phyloP scores from a whole-genome alignment of 805 yeast genomes.

The Grigorovia humatica region DNA sequence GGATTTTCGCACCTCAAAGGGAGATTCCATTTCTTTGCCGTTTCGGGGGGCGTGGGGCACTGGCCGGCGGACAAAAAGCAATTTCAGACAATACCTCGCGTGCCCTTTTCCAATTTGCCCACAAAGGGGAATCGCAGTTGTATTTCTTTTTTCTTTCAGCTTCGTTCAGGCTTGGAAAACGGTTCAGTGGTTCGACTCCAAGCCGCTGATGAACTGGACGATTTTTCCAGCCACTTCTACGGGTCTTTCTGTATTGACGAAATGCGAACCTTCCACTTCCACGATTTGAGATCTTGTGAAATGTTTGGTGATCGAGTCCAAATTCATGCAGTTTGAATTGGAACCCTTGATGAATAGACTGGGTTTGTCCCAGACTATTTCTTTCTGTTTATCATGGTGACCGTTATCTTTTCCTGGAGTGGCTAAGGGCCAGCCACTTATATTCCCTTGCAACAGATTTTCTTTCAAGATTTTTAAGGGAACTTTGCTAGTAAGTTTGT shows the following conservation, averaged over 20 bases:
- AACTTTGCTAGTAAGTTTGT: constrained; percentile 32
- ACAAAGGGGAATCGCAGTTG: not conserved
- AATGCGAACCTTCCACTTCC: constrained; percentile 68
- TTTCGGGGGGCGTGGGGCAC: not conserved
- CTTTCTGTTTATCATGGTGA: not conserved
- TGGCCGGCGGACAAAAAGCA: not conserved
- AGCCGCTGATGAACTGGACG: constrained; percentile 42
- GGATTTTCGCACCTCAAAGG: not conserved
- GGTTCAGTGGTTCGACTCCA: not conserved
- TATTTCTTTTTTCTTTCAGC: not conserved
- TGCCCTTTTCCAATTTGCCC: not conserved
- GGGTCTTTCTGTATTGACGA: constrained; percentile 87
- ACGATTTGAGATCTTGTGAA: constrained; percentile 69
- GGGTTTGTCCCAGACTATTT: constrained; percentile 50
- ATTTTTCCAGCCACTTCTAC: constrained; percentile 55
- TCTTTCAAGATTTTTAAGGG: constrained; percentile 65
- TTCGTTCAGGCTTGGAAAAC: no score
- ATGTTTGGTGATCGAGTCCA: constrained; percentile 60
- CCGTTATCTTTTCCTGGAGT: constrained; percentile 32
- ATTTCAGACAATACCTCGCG: not conserved
- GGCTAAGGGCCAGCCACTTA: constrained; percentile 70
- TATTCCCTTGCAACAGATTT: constrained; percentile 50
- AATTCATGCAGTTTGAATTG: constrained; percentile 55
- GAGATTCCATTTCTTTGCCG: not conserved
- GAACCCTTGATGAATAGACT: constrained; percentile 73